phyloP scores from a whole-genome alignment of 495 filamentous ascomycete genomes.

The Penicillium riverlandense region DNA sequence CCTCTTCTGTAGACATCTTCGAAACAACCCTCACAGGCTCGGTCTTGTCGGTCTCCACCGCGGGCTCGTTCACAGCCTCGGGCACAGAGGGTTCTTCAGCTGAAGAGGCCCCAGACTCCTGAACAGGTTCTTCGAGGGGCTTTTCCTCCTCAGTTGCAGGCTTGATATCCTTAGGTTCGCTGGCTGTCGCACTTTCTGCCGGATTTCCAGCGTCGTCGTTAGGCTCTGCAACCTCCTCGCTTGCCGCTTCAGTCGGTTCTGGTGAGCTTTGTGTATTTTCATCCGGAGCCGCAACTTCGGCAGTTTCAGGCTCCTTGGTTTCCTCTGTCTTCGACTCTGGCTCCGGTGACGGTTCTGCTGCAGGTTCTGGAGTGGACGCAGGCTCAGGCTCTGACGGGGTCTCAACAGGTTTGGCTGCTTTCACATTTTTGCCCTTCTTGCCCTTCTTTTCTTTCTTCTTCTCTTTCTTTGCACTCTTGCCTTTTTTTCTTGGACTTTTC shows the following conservation, averaged over 20 bases:
- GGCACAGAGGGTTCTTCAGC: neutral
- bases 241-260: neutral
- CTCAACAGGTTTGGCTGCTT: neutral
- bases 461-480: conserved; percentile 1
- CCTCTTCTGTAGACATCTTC: conserved; percentile 3
- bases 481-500: neutral
- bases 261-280: neutral
- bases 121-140: neutral
- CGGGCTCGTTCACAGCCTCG: neutral
- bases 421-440: conserved; percentile 4
- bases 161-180: neutral
- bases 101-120: neutral
- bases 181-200: too few species aligned
- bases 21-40: neutral
- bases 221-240: neutral
- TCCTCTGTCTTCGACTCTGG: neutral
- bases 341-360: neutral
- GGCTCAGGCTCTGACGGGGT: conserved; percentile 1
- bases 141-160: neutral
- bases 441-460: conserved; percentile 4
- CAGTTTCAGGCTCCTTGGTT: neutral
- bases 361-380: conserved; percentile 4
- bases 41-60: neutral
- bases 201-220: too few species aligned
- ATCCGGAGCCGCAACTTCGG: conserved; percentile 4